A percentile compares a stretch with the other conserved stretches of the same genome.
Evolutionary conservation across 1,284 basidiomycete genomes (phyloP).

Genomic region (Amylostereum areolatum): DNA sequence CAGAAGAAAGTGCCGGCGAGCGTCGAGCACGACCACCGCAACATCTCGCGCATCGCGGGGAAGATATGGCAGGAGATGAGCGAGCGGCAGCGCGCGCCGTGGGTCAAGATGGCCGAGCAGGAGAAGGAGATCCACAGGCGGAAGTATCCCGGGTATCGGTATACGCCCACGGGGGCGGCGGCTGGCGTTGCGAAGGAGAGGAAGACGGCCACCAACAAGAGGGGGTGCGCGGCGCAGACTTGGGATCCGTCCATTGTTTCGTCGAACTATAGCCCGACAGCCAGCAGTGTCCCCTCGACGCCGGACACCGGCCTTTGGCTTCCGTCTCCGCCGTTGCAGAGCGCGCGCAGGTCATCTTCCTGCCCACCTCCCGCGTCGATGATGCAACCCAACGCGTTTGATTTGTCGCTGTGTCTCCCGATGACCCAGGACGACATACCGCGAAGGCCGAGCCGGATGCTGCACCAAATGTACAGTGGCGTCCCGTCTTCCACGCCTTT

Average conservation of each 20-base stretch:
- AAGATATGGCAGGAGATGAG: slow-evolving; percentile 47
- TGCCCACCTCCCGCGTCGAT: too few relatives aligned
- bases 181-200: neutral
- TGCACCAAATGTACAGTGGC: too few relatives aligned
- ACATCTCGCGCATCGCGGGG: slow-evolving; percentile 52
- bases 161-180: slow-evolving; percentile 25
- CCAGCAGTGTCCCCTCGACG: neutral
- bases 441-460: too few relatives aligned
- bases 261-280: neutral
- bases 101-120: slow-evolving; percentile 41
- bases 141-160: slow-evolving; percentile 45
- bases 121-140: slow-evolving; percentile 42
- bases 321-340: neutral
- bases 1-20: slow-evolving; percentile 36
- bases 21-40: slow-evolving; percentile 49
- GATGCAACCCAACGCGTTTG: too few relatives aligned
- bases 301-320: neutral
- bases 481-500: too few relatives aligned
- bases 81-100: slow-evolving; percentile 36
- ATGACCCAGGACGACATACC: too few relatives aligned
- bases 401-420: too few relatives aligned
- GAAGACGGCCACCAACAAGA: neutral
- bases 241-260: neutral
- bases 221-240: neutral
- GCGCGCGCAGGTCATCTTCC: neutral